Evolutionary conservation across 2,329 filamentous ascomycete genomes (phyloP).

Genomic region (Colletotrichum sp.): DNA sequence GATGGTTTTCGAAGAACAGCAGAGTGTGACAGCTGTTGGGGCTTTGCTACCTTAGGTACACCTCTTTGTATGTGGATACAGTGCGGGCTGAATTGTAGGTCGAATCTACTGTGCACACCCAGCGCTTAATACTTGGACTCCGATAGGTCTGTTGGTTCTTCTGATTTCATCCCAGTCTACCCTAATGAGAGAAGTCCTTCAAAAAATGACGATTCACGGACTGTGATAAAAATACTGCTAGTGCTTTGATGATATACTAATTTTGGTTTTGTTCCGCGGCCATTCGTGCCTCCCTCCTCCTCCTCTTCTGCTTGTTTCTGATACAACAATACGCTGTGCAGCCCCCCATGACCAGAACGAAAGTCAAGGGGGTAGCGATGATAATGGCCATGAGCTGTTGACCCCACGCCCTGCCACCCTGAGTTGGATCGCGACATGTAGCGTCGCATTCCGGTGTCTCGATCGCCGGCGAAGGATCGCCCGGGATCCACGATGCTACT

Average conservation of each 20-base stretch:
- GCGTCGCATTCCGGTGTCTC: not conserved
- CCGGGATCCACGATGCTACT: not conserved
- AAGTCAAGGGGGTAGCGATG: not conserved
- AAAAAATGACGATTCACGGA: too few relatives aligned
- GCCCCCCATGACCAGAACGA: not conserved
- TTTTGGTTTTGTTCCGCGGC: not conserved
- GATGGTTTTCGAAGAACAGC: not conserved
- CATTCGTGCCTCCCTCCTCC: not conserved
- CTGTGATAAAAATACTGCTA: too few relatives aligned
- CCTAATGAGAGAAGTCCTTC: too few relatives aligned
- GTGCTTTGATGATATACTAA: not conserved
- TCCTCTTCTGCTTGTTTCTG: not conserved
- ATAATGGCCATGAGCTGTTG: not conserved
- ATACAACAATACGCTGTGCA: not conserved
- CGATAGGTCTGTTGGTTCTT: too few relatives aligned
- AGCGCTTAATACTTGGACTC: not conserved
- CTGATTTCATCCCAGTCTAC: too few relatives aligned
- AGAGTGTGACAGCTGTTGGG: rapidly evolving
- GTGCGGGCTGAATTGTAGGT: rapidly evolving
- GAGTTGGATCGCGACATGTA: not conserved
- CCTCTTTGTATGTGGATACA: not conserved
- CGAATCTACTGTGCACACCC: not conserved
- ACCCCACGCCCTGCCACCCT: not conserved
- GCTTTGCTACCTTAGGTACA: not conserved
- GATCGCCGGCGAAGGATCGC: not conserved